Base-by-base conservation (phyloP, 2,329 filamentous ascomycete species). In the Penicillium hordei region DNA sequence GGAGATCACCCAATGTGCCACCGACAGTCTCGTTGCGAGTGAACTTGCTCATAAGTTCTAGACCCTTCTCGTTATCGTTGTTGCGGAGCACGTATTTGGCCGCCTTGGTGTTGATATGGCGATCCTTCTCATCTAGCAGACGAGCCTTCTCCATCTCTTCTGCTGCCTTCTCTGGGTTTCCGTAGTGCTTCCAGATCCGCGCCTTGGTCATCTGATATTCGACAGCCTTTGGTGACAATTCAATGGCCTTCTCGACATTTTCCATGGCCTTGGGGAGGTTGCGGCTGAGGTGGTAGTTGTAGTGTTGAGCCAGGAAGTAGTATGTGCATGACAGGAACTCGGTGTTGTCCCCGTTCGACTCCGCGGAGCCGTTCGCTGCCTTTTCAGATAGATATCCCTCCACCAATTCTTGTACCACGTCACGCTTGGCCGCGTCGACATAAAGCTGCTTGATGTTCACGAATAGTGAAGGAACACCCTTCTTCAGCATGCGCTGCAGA, bases 91-190 rank as follows among this genome's bases (percentile, higher is more conserved):
- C 92, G 73, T 99, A 99, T 74, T 99, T 99, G 59, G 93, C 93
- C 49, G 92, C 89, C 79, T 99, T 99, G 63, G 92, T 95, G 81
- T 99, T 99, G 82, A 97, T 97, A 74, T 97, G 96, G 44, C 94
- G 88, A 72, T 99, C 94, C 77, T 89, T 91, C 64, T 89, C 86
- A 71, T 99, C 95, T 61, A 97, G 82, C 61, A 86, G 83, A 52
- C 94, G 87, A 1, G 94, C 94, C 64, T 88, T 81, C 66, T 97
- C 90, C 91, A 99, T 97, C 42, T 86, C 84, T 68, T 92, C 89
- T 0, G 93, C 86, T 1, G 95, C 94, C 75, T 90, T 90, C 64
- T 84, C 79, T 6, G 88, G 78, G 69, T 97, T 87, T 25, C 93
- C 94, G 50, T 84, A 82, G 75, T 99, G 92, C 80, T 99, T 99